Evolutionary conservation across 345 rosid genomes (phyloP).

Genomic region (Abelmoschus esculentus): DNA sequence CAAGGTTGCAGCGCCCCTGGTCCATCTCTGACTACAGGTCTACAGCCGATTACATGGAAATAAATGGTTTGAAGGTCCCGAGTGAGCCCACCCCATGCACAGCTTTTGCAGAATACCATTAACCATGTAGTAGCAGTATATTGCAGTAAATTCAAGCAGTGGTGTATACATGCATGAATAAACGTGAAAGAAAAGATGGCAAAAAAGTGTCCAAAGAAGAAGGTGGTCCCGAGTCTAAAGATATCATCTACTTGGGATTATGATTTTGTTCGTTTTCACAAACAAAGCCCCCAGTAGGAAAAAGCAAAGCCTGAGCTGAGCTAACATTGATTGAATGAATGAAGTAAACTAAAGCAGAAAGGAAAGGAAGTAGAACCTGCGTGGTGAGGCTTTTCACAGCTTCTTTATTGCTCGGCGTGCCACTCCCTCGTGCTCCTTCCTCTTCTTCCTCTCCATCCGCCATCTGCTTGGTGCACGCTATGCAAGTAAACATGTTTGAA

Average conservation of each 20-base stretch:
- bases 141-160: no score
- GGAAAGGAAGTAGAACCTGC: slow-evolving; percentile 41
- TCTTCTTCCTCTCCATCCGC: slow-evolving; percentile 71
- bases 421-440: slow-evolving; percentile 69
- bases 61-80: no score
- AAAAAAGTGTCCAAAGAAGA: slow-evolving; percentile 10
- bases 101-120: neutral
- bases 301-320: slow-evolving; percentile 11
- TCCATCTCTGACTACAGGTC: no score
- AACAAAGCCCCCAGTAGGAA: slow-evolving; percentile 24
- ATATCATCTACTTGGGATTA: slow-evolving; percentile 20
- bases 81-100: no score
- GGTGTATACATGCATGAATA: neutral
- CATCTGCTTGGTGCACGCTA: slow-evolving; percentile 83
- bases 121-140: neutral
- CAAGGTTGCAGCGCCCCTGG: no score
- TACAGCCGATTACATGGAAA: no score
- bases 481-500: slow-evolving; percentile 77
- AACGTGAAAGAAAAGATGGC: slow-evolving; percentile 11
- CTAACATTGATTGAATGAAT: slow-evolving; percentile 5
- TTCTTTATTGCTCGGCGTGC: slow-evolving; percentile 78
- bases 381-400: slow-evolving; percentile 98
- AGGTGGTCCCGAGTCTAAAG: slow-evolving; percentile 6
- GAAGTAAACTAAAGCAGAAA: neutral
- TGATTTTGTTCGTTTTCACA: slow-evolving; percentile 34